Evolutionary conservation across 331 rosid species (phyloP), one percentile per base, ranked within the genome.

Genomic region (Malus hybrid): DNA sequence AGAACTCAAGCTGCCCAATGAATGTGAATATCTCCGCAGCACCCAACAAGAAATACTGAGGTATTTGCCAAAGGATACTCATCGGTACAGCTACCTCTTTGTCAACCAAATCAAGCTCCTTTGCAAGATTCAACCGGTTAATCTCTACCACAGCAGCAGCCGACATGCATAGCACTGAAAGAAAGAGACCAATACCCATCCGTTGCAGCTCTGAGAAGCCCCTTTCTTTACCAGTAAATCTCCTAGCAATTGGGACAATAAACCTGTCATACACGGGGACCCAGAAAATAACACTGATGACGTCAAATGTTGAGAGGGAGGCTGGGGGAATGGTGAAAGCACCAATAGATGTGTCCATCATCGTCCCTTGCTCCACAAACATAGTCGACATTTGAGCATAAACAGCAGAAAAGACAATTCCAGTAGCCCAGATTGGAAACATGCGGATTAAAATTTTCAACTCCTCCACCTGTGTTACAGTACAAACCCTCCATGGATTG

Each of bases 361-460:
- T 80, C 36, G 73, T 91, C 58, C 98, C 97, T 87, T 93, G 97
- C 62, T 91, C 98, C 74, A 93, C 97, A 80, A 91, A 93, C 89
- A 93, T 63, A 28, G 98, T 93, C 32, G 98, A 89, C 94, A 93
- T 84, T 78, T 93, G 97, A 48, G 96, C 98, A 71, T 89, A 93
- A 63, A 93, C 96, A 8, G 97, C 97, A 16, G 97, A 64, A 77
- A 91, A 93, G 72, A 86, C 84, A 5, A 93, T 93, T 30, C 93
- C 96, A 42, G 92, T 83, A n/a, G 98, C 97, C 97, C 98, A 93
- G 44, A 93, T 68, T 13, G 97, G 97, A 80, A 93, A 89, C 98
- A 88, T 93, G 63, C 97, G 97, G 78, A 91, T 85, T 87, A 93
- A 80, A 72, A 91, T 91, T 87, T 93, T 93, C 70, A 91, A 80